Evolutionary conservation across 352 stramenopile genomes (phyloP), one percentile per base, ranked within the genome.

Genomic region (Pythium myriotylum): DNA sequence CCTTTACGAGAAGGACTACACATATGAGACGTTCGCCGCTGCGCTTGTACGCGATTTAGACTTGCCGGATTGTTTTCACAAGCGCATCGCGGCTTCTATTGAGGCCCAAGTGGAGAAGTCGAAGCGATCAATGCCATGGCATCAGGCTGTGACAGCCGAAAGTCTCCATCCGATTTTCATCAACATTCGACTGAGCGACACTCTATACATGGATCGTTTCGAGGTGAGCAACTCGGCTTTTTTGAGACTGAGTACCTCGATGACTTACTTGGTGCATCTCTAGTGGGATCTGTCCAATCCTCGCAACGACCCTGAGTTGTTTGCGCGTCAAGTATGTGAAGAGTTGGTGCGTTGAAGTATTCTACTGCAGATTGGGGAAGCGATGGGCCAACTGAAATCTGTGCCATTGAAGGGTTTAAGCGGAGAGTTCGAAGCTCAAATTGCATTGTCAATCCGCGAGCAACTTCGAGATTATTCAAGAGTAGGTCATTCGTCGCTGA

Each of bases 111-210:
- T 93, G 19, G 81, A 86, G 33, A 87, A 88, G 35, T 75, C 78
- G 19, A 75, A 83, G 49, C 74, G 70, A 22, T 75, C 68, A 9
- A 35, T 88, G 17, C 81, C 81, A 9, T 88, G 79, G 79, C 68
- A 81, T 40, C 73, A 83, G 41, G 74, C 79, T 0, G 76, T 87
- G 14, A 70, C 67, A 14, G 65, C 20, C 14, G 79, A 91, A 65
- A 89, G 78, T 62, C 68, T 93, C 33, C 77, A 90, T 40, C 84
- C 81, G 22, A 91, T 93, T 39, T 89, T 79, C 58, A 87, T 93
- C 67, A 93, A 93, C 61, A 67, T 93, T 43, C 81, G 84, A 32
- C 68, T 93, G 40, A 86, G 89, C 62, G 84, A 93, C 64, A 91
- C 84, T 35, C 79, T 93, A 51, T 79, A 91, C 35, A 86, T 89